Percentiles rank a stretch among this genome's conserved stretches.
Conservation (phyloP, 1,284 basidiomycete species). For the Ceratobasidium sp. region DNA sequence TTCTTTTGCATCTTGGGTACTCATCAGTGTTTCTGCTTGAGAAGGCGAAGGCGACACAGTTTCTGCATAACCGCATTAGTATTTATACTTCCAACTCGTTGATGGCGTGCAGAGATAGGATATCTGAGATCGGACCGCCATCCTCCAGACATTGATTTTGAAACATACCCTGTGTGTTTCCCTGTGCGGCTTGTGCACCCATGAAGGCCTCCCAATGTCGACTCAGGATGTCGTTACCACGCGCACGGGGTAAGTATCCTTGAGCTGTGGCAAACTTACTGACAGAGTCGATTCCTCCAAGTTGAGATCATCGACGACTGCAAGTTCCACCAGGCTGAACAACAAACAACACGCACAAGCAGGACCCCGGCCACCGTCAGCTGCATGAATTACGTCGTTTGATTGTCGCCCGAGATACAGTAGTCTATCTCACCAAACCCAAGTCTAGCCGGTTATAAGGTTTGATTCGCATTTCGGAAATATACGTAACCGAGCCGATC, state of each 20-base stretch:
- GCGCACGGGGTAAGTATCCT: not conserved
- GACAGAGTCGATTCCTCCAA: not conserved
- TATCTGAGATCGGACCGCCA: conserved; percentile 1
- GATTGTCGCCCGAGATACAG: too few species aligned
- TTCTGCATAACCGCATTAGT: not conserved
- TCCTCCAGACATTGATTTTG: not conserved
- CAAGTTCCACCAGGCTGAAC: not conserved
- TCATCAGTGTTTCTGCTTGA: conserved; percentile 40
- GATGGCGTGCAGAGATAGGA: not conserved
- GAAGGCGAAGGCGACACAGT: conserved; percentile 10
- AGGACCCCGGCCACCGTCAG: conserved; percentile 34
- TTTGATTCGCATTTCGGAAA: too few species aligned
- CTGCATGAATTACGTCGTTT: too few species aligned
- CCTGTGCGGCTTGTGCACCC: conserved; percentile 20
- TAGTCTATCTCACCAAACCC: too few species aligned
- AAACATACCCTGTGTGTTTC: conserved; percentile 21
- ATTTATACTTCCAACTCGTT: not conserved
- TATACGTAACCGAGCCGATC: too few species aligned
- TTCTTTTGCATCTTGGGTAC: conserved; percentile 39
- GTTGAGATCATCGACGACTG: not conserved
- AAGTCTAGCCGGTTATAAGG: too few species aligned
- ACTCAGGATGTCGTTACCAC: not conserved
- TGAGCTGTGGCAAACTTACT: not conserved
- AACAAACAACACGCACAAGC: conserved; percentile 31
- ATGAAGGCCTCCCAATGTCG: not conserved